These are phyloP conservation scores for Tetraselmis chui DNA, from an alignment of 139 green algal genomes.

Conservation along the genomic window DNA sequence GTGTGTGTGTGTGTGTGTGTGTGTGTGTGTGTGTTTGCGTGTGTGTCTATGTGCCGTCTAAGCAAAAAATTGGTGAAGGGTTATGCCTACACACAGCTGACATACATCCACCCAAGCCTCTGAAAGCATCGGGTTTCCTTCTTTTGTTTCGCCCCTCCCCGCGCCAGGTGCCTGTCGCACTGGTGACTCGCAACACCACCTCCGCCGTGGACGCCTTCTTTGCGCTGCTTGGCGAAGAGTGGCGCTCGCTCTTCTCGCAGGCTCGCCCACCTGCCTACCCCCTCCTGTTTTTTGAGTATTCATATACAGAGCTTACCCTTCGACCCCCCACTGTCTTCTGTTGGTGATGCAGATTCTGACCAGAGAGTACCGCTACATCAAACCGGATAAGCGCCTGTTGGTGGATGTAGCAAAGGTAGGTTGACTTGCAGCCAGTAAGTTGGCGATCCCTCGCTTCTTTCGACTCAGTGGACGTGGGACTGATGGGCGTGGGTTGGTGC, in stretches of 20 bases:
- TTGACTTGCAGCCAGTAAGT: background rate
- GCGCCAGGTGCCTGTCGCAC: constrained; percentile 36
- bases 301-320: too few species aligned
- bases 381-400: constrained; percentile 60
- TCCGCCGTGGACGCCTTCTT: constrained; percentile 55
- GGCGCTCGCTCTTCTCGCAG: constrained; percentile 31
- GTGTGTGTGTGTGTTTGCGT: too few species aligned
- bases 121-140: too few species aligned
- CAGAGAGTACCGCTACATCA: constrained; percentile 54
- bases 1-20: too few species aligned
- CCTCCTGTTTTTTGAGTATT: too few species aligned
- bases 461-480: background rate
- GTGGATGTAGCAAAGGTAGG: constrained; percentile 47
- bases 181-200: constrained; percentile 66
- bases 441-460: background rate
- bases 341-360: constrained; percentile 42
- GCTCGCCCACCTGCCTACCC: too few species aligned
- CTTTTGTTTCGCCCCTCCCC: too few species aligned
- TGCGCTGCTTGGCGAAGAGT: constrained; percentile 48
- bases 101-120: too few species aligned
- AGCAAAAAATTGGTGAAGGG: too few species aligned
- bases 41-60: too few species aligned
- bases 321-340: too few species aligned
- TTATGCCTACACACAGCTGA: too few species aligned
- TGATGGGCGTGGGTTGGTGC: background rate